Conservation (phyloP, 257 asterid species). For the Verbena officinalis region DNA sequence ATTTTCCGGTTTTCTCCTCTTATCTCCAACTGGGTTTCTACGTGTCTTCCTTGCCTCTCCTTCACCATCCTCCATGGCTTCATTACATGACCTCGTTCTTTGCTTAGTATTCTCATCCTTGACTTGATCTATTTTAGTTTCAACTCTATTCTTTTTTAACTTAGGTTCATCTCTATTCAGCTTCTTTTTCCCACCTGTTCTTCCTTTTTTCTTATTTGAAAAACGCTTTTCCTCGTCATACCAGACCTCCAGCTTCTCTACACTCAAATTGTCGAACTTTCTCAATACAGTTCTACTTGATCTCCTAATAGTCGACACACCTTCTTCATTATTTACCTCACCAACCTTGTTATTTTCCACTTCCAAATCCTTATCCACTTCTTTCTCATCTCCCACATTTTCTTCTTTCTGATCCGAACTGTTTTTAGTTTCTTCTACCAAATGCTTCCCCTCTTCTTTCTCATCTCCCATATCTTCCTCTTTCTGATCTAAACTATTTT, state of each 20-base stretch:
- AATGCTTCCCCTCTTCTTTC: background rate
- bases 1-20: background rate
- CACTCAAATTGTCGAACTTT: too few species aligned
- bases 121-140: background rate
- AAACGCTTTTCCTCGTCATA: too few species aligned
- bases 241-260: too few species aligned
- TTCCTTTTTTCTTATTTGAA: too few species aligned
- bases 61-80: too few species aligned
- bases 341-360: slow-evolving; percentile 1
- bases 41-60: too few species aligned
- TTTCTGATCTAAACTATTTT: too few species aligned
- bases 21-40: background rate
- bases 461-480: too few species aligned
- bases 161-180: background rate
- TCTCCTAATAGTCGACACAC: background rate
- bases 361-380: background rate
- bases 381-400: background rate
- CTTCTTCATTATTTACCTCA: slow-evolving; percentile 4
- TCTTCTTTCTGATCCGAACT: background rate
- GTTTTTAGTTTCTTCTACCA: background rate
- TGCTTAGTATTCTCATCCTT: too few species aligned
- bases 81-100: background rate
- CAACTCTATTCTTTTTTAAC: background rate
- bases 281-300: background rate
- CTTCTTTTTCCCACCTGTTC: background rate